Evolutionary conservation across 2,329 filamentous ascomycete species (phyloP), one percentile per base, ranked within the genome.

Genomic region (Fusarium sp.): DNA sequence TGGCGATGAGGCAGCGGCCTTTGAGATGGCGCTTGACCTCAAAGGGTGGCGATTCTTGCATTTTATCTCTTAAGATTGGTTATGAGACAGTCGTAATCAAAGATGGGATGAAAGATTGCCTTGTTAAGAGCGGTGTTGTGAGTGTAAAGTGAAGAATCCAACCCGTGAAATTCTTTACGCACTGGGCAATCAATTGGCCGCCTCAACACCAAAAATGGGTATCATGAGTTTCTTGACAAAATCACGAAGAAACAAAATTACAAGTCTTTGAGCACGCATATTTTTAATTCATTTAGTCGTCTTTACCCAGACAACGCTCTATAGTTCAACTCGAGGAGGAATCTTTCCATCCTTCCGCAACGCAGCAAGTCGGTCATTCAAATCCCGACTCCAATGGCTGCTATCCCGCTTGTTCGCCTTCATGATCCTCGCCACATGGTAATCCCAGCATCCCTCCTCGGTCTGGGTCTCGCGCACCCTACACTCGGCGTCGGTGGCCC

Each of bases 381-480:
- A 69, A 66, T 86, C 85, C 62, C 78, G 77, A 63, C 86, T 88
- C 88, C 88, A 89, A 61, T 87, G 83, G 2, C 74, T 78, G 54
- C 79, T 79, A 8, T 84, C 80, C 37, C 70, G 69, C 76, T 79
- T 82, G 63, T 85, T 82, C 59, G 78, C 75, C 78, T 81, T 81
- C 71, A 80, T 80, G 54, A 87, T 81, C 60, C 77, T 75, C 54
- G 80, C 82, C 6, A 89, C 82, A 66, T 89, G 85, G 77, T 87
- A 88, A 74, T 89, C 89, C 89, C 89, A 90, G 79, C 90, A 91
- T 45, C 87, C 88, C 68, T 89, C 87, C 2, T 81, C 82, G 29
- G 82, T 80, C 18, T 71, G 76, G 20, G 71, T 69, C 16, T 77
- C 81, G 3, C 74, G 78, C 18, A 73, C 72, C 45, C 76, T 79